Conservation (phyloP, 768 basidiomycete species). For the Saitozyma sp. region DNA sequence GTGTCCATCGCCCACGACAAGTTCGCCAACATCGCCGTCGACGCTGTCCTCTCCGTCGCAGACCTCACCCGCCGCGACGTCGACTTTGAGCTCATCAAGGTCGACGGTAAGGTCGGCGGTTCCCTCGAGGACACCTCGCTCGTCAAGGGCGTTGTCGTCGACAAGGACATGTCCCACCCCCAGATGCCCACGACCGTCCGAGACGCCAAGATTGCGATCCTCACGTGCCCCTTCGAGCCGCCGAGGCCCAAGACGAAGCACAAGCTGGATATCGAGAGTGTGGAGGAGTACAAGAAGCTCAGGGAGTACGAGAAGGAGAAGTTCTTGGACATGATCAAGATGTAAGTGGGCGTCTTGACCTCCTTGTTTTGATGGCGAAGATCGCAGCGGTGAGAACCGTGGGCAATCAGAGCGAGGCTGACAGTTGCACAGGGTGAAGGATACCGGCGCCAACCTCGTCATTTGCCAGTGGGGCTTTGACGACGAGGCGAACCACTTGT, state of each 20-base stretch:
- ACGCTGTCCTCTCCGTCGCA: slow-evolving; percentile 91
- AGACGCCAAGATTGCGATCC: slow-evolving; percentile 90
- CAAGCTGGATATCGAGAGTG: slow-evolving; percentile 92
- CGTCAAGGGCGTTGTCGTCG: slow-evolving; percentile 95
- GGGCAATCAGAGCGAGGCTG: slow-evolving; percentile 99
- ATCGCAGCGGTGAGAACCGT: slow-evolving; percentile 96
- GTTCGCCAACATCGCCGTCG: slow-evolving; percentile 96
- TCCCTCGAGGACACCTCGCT: slow-evolving; percentile 91
- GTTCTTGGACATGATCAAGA: slow-evolving; percentile 93
- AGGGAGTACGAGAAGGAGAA: slow-evolving; percentile 94
- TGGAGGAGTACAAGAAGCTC: slow-evolving; percentile 94
- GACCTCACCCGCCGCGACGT: slow-evolving; percentile 94
- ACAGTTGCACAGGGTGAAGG: slow-evolving; percentile 80
- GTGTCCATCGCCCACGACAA: slow-evolving; percentile 95
- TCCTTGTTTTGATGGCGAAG: slow-evolving; percentile 63
- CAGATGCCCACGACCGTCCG: slow-evolving; percentile 89
- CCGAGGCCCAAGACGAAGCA: slow-evolving; percentile 99
- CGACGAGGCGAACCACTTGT: slow-evolving; percentile 95
- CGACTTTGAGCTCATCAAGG: slow-evolving; percentile 97
- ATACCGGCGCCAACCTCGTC: slow-evolving; percentile 95
- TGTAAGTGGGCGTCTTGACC: slow-evolving; percentile 30
- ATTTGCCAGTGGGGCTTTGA: slow-evolving; percentile 99
- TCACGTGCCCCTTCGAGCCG: slow-evolving; percentile 98
- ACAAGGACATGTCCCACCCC: slow-evolving; percentile 99
- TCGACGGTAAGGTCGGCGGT: slow-evolving; percentile 97